phyloP scores from a whole-genome alignment of 139 green algal species.

The Closterium sp. region DNA sequence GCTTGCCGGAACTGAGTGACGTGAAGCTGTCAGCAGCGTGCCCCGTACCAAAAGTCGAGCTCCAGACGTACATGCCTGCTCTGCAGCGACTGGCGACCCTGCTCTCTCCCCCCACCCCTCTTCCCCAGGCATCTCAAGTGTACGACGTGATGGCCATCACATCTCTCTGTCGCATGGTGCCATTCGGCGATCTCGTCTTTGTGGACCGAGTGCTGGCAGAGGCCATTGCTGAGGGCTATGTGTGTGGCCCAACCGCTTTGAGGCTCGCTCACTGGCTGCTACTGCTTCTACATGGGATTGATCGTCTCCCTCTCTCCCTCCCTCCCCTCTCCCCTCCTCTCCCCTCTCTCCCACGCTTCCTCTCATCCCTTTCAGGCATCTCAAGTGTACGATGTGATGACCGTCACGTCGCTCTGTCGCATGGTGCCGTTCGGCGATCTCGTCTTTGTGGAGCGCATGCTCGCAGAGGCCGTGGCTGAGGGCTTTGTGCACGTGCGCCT shows the following conservation, averaged over 20 bases:
- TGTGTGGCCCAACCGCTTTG: conserved; percentile 50
- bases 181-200: conserved; percentile 70
- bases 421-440: conserved; percentile 79
- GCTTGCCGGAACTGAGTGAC: conserved; percentile 53
- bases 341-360: neutral
- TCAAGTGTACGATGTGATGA: conserved; percentile 74
- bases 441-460: conserved; percentile 74
- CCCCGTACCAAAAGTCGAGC: conserved; percentile 63
- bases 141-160: conserved; percentile 74
- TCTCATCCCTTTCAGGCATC: conserved; percentile 38
- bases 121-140: conserved; percentile 56
- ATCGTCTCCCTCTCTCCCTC: neutral
- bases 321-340: neutral
- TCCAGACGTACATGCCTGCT: conserved; percentile 37
- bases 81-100: conserved; percentile 59
- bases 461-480: conserved; percentile 89
- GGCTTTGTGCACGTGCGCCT: conserved; percentile 68
- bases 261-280: neutral
- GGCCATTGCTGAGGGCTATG: conserved; percentile 81
- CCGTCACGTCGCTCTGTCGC: conserved; percentile 57
- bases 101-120: too few species aligned
- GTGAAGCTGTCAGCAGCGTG: conserved; percentile 54
- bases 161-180: conserved; percentile 63
- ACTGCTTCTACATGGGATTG: neutral
- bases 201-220: conserved; percentile 90